These are phyloP conservation scores for Pyrus betulifolia DNA, from an alignment of 306 rosid species.

Conservation along the genomic window DNA sequence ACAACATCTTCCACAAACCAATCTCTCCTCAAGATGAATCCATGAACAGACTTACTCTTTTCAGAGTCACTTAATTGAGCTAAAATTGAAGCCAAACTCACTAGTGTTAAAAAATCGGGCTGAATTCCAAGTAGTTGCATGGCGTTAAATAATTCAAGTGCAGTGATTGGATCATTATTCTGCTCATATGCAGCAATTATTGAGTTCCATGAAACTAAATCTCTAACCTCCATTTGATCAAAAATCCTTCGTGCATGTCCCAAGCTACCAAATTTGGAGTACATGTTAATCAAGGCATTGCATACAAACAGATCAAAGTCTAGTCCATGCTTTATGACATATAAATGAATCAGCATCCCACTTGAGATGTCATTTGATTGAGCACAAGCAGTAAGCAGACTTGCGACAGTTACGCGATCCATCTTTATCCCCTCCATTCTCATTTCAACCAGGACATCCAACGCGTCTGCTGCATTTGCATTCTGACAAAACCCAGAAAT, in stretches of 20 bases:
- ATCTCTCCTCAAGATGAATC: slow-evolving; percentile 32
- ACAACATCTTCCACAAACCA: slow-evolving; percentile 30
- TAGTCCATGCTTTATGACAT: slow-evolving; percentile 40
- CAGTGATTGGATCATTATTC: slow-evolving; percentile 28
- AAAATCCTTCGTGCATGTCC: slow-evolving; percentile 27
- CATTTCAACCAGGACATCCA: slow-evolving; percentile 36
- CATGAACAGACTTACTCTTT: slow-evolving; percentile 30
- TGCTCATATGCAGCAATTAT: slow-evolving; percentile 40
- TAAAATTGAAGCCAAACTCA: slow-evolving; percentile 44
- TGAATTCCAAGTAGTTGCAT: slow-evolving; percentile 22
- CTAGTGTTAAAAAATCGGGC: slow-evolving; percentile 31
- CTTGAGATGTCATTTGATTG: slow-evolving; percentile 25
- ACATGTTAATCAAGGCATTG: slow-evolving; percentile 49
- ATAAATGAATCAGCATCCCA: slow-evolving; percentile 37
- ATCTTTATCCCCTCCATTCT: slow-evolving; percentile 28
- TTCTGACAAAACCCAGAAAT: slow-evolving; percentile 43
- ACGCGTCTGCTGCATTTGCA: slow-evolving; percentile 35
- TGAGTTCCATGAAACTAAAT: slow-evolving; percentile 52
- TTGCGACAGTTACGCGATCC: slow-evolving; percentile 39
- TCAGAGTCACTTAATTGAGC: slow-evolving; percentile 29
- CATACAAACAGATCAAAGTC: slow-evolving; percentile 29
- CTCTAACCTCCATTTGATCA: slow-evolving; percentile 27
- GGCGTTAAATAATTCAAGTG: slow-evolving; percentile 22
- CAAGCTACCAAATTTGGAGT: slow-evolving; percentile 43
- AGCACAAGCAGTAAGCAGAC: slow-evolving; percentile 39